These are phyloP conservation scores for Penicillium sp. DNA, from an alignment of 2,329 filamentous ascomycete genomes.

Conservation along the genomic window DNA sequence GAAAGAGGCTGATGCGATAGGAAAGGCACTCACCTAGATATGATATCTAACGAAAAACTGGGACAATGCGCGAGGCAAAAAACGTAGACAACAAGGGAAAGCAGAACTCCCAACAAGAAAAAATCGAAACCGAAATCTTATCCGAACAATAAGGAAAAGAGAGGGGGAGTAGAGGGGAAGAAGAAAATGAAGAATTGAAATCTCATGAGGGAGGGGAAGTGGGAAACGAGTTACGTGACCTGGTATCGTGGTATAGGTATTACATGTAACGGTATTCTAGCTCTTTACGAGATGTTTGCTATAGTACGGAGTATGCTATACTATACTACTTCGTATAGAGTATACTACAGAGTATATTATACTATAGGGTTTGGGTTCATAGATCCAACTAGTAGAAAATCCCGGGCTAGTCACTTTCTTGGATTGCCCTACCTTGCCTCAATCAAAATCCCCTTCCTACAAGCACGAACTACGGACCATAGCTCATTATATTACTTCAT, in stretches of 20 bases:
- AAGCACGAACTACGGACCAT: too few species aligned
- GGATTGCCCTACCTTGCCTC: neutral
- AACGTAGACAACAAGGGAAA: conserved; percentile 22
- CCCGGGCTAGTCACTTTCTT: neutral
- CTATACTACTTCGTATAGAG: neutral
- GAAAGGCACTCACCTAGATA: conserved; percentile 20
- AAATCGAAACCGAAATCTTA: conserved; percentile 26
- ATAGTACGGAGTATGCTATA: too few species aligned
- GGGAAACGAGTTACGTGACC: conserved; percentile 13
- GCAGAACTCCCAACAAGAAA: conserved; percentile 30
- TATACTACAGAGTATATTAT: neutral
- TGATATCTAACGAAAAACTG: conserved; percentile 20
- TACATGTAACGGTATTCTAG: conserved; percentile 6
- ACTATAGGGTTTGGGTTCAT: neutral
- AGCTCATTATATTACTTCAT: neutral
- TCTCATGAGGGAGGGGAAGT: conserved; percentile 24
- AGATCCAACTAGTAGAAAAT: neutral
- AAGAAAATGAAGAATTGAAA: conserved; percentile 28
- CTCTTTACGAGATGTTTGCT: neutral
- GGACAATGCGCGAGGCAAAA: conserved; percentile 20
- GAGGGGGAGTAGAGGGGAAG: conserved; percentile 23
- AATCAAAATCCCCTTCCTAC: neutral
- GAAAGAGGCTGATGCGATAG: conserved; percentile 17
- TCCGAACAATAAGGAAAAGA: conserved; percentile 28
- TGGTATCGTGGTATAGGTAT: conserved; percentile 6